Conservation (phyloP, 805 yeast genomes). For the Kazachstania martiniae region DNA sequence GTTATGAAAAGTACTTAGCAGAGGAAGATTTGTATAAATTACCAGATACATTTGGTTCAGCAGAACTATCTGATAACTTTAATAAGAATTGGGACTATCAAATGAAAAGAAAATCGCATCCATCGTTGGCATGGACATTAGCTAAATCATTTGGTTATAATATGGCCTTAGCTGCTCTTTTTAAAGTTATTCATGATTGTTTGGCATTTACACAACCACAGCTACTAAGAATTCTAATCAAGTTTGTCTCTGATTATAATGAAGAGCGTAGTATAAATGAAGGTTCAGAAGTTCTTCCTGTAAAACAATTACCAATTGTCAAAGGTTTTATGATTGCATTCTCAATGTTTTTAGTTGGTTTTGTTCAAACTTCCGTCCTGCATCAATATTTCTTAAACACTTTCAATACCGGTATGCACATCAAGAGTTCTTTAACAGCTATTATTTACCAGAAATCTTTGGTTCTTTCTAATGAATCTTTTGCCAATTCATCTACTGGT, state of each 20-base stretch:
- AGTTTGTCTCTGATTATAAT: conserved; percentile 40
- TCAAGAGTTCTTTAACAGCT: conserved; percentile 59
- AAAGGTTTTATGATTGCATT: conserved; percentile 67
- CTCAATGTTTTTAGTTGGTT: conserved; percentile 64
- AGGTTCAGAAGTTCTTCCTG: too few species aligned
- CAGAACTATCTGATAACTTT: conserved; percentile 38
- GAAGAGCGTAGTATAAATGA: conserved; percentile 17
- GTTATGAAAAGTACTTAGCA: conserved; percentile 47
- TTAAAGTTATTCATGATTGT: conserved; percentile 65
- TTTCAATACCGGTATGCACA: conserved; percentile 67
- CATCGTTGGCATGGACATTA: conserved; percentile 51
- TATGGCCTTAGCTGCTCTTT: conserved; percentile 60
- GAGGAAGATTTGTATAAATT: conserved; percentile 67
- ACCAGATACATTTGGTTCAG: conserved; percentile 56
- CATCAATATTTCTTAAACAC: conserved; percentile 73
- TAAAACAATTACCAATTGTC: conserved; percentile 47
- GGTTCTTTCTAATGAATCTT: conserved; percentile 60
- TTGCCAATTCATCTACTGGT: conserved; percentile 68
- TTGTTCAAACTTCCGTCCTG: conserved; percentile 64
- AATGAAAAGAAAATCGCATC: conserved; percentile 31
- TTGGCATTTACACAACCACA: conserved; percentile 86
- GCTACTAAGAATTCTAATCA: conserved; percentile 54
- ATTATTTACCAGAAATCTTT: conserved; percentile 59
- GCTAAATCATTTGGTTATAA: conserved; percentile 62
- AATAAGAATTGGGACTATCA: conserved; percentile 52